Conservation (phyloP, 2,329 filamentous ascomycete species). For the Cryphonectria carpinicola region DNA sequence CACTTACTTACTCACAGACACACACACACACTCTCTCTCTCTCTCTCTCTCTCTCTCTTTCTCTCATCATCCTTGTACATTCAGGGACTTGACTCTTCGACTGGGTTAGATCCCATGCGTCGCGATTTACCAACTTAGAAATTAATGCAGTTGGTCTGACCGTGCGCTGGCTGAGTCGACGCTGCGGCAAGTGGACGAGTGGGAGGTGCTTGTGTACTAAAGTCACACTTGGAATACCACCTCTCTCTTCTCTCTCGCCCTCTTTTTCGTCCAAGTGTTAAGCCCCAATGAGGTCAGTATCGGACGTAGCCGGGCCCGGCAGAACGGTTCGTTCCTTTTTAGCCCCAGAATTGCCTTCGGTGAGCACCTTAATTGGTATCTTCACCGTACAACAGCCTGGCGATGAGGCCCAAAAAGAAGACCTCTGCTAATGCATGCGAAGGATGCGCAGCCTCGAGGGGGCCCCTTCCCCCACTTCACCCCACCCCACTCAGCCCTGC, state of each 20-base stretch:
- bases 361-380: conserved; percentile 8
- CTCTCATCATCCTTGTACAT: not conserved
- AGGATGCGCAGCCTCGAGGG: conserved; percentile 16
- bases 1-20: too few relatives aligned
- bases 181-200: not conserved
- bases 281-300: conserved; percentile 6
- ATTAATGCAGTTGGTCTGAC: conserved; percentile 10
- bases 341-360: not conserved
- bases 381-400: not conserved
- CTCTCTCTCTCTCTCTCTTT: too few relatives aligned
- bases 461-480: not conserved
- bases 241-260: not conserved
- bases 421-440: not conserved
- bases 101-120: not conserved
- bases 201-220: not conserved
- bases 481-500: not conserved
- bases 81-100: not conserved
- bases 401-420: not conserved
- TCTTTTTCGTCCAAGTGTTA: not conserved
- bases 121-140: too few relatives aligned
- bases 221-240: not conserved
- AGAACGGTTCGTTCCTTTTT: conserved; percentile 10
- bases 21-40: not conserved
- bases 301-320: conserved; percentile 25
- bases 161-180: conserved; percentile 22